Percentiles rank a stretch among this genome's conserved stretches.
phyloP scores from a whole-genome alignment of 169 alveolate species.

The Plasmodium cynomolgi region DNA sequence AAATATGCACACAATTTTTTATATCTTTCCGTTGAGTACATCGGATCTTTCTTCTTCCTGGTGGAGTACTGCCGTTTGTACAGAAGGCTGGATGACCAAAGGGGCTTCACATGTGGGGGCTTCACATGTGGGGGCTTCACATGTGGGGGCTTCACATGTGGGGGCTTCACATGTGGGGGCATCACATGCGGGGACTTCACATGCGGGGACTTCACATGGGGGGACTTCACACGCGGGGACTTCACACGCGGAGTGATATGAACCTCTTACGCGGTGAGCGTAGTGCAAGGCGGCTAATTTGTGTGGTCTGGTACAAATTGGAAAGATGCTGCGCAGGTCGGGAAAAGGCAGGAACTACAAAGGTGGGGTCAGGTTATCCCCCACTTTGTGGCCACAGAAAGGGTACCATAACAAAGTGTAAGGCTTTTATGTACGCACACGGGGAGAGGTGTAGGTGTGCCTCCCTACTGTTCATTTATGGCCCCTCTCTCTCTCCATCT shows the following conservation, averaged over 20 bases:
- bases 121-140: not conserved
- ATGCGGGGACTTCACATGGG: not conserved
- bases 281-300: not conserved
- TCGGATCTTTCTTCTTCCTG: not conserved
- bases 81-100: not conserved
- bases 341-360: not conserved
- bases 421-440: not conserved
- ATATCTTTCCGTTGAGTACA: not conserved
- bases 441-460: not conserved
- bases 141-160: not conserved
- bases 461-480: not conserved
- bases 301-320: not conserved
- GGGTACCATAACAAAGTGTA: not conserved
- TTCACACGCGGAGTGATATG: not conserved
- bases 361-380: not conserved
- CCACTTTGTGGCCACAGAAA: not conserved
- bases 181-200: not conserved
- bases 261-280: not conserved
- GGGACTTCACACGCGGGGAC: not conserved
- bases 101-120: not conserved
- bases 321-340: not conserved
- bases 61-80: not conserved
- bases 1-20: slow-evolving; percentile 19
- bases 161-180: not conserved
- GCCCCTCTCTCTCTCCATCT: not conserved